These are phyloP conservation scores for Colletotrichum magnum DNA, from an alignment of 2,329 filamentous ascomycete species.

Conservation along the genomic window DNA sequence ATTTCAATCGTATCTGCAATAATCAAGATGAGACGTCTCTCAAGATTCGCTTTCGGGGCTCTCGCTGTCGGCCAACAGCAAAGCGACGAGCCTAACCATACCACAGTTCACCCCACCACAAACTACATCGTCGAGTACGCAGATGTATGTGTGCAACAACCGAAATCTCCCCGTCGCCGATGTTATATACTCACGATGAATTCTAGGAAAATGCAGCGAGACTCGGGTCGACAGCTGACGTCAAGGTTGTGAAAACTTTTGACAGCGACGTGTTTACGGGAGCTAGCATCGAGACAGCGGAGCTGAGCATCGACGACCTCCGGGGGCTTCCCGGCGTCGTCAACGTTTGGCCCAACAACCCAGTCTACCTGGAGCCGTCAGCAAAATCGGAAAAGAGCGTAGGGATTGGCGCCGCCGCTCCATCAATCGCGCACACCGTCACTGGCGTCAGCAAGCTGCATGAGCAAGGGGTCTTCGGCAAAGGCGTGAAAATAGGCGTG, in stretches of 20 bases:
- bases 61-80: constrained; percentile 8
- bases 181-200: no score
- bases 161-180: background rate
- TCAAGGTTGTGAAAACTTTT: constrained; percentile 30
- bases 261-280: constrained; percentile 52
- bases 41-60: background rate
- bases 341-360: constrained; percentile 51
- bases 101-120: constrained; percentile 8
- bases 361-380: constrained; percentile 21
- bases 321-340: constrained; percentile 50
- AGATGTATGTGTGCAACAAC: constrained; percentile 1
- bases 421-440: constrained; percentile 48
- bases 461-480: constrained; percentile 53
- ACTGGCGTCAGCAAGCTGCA: constrained; percentile 57
- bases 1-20: no score
- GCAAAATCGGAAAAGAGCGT: background rate
- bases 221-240: constrained; percentile 4
- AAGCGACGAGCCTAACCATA: constrained; percentile 1
- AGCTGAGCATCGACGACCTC: constrained; percentile 51
- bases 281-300: constrained; percentile 50
- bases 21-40: no score
- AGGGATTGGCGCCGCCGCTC: background rate
- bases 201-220: constrained; percentile 1
- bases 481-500: constrained; percentile 55
- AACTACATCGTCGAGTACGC: constrained; percentile 39